phyloP scores from a whole-genome alignment of 331 rosid species.

The Rhamnella rubrinervis region DNA sequence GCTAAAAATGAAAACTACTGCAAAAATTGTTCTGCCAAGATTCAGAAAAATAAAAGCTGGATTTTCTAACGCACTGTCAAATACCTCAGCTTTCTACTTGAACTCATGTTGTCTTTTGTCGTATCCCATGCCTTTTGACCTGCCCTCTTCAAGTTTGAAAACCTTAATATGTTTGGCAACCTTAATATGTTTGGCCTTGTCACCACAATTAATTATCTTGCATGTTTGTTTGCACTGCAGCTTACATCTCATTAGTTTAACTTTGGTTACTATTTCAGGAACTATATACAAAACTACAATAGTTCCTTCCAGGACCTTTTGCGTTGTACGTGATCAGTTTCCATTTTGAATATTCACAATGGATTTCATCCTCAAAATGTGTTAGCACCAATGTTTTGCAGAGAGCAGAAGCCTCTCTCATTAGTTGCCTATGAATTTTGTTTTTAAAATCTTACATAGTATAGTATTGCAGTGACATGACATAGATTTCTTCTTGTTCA shows the following conservation, averaged over 20 bases:
- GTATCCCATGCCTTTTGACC: slow-evolving; percentile 12
- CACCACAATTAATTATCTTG: slow-evolving; percentile 6
- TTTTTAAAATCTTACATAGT: slow-evolving; percentile 1
- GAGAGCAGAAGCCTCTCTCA: slow-evolving; percentile 4
- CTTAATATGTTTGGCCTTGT: slow-evolving; percentile 21
- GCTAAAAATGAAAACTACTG: too few relatives aligned
- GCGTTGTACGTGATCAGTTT: slow-evolving; percentile 64
- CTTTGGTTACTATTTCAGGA: slow-evolving; percentile 60
- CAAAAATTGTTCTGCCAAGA: too few relatives aligned
- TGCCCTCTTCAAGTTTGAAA: not conserved
- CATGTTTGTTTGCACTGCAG: slow-evolving; percentile 1
- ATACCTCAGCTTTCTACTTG: not conserved
- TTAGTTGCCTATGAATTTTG: slow-evolving; percentile 17
- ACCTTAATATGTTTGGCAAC: slow-evolving; percentile 11
- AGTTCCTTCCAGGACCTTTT: slow-evolving; percentile 92
- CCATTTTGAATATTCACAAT: slow-evolving; percentile 23
- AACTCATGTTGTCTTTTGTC: not conserved
- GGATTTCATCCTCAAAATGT: slow-evolving; percentile 25
- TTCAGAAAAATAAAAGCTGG: too few relatives aligned
- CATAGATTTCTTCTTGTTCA: slow-evolving; percentile 38
- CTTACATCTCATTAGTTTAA: slow-evolving; percentile 34
- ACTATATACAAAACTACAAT: slow-evolving; percentile 81
- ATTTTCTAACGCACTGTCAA: not conserved
- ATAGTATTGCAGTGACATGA: slow-evolving; percentile 22
- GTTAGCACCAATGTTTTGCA: slow-evolving; percentile 14